Percentiles rank a stretch among this genome's conserved stretches.
Conservation (phyloP, 495 filamentous ascomycete species). For the Aspergillus hancockii region DNA sequence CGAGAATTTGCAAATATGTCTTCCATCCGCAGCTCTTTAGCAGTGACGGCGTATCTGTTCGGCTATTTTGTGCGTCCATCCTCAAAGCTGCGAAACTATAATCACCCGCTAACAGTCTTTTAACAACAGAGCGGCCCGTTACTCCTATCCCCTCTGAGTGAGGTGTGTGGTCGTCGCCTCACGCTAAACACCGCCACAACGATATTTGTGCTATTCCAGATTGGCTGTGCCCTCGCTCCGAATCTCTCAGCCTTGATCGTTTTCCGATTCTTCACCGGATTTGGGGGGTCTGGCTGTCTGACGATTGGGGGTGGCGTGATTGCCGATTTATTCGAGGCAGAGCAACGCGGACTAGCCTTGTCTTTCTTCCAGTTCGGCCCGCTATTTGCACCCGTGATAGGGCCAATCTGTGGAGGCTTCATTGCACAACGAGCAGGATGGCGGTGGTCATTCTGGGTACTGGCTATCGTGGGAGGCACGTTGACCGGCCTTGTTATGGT, state of each 20-base stretch:
- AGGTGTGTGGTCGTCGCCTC: slow-evolving; percentile 43
- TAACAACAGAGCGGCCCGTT: slow-evolving; percentile 36
- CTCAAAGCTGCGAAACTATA: background rate
- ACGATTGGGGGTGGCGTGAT: slow-evolving; percentile 55
- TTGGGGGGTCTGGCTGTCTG: slow-evolving; percentile 54
- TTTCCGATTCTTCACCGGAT: slow-evolving; percentile 64
- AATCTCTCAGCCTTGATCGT: slow-evolving; percentile 59
- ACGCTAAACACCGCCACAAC: slow-evolving; percentile 38
- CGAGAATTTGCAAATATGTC: slow-evolving; percentile 13
- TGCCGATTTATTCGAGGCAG: slow-evolving; percentile 57
- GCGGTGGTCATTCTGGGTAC: slow-evolving; percentile 66
- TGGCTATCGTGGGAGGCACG: slow-evolving; percentile 47
- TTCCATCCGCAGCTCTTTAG: slow-evolving; percentile 7
- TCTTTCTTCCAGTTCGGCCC: slow-evolving; percentile 57
- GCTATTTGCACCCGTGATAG: slow-evolving; percentile 52
- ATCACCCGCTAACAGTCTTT: background rate
- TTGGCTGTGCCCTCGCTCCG: slow-evolving; percentile 68
- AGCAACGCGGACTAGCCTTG: slow-evolving; percentile 59
- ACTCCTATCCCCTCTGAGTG: slow-evolving; percentile 46
- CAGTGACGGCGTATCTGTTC: slow-evolving; percentile 14
- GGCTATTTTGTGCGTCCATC: slow-evolving; percentile 13
- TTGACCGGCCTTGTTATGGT: slow-evolving; percentile 36
- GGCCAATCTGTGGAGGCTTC: slow-evolving; percentile 57
- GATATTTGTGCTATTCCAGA: slow-evolving; percentile 58
- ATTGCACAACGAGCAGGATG: slow-evolving; percentile 54